Percentiles rank a stretch among this genome's conserved stretches.
Conservation (phyloP, 176 grass and related monocot genomes). For the Tillandsia leiboldiana region DNA sequence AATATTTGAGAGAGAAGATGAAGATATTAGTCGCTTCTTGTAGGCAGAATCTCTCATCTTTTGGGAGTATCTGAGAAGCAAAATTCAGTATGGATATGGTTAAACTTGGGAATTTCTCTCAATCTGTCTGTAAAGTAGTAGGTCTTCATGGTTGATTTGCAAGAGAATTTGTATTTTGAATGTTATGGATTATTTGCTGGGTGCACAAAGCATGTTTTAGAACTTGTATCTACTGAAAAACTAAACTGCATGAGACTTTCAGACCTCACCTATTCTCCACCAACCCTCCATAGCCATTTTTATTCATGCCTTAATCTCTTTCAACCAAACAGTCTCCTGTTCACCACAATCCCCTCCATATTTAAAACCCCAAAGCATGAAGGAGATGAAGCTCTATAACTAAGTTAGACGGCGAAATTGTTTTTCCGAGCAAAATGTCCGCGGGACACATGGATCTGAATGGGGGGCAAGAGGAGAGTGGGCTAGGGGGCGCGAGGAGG, state of each 20-base stretch:
- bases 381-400: neutral
- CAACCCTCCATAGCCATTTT: constrained; percentile 25
- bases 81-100: no score
- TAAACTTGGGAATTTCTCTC: no score
- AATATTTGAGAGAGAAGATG: no score
- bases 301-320: constrained; percentile 25
- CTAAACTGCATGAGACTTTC: neutral
- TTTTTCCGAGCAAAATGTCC: constrained; percentile 19
- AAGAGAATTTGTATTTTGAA: no score
- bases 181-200: no score
- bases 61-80: no score
- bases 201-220: no score
- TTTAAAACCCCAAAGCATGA: constrained; percentile 27
- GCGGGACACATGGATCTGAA: constrained; percentile 10
- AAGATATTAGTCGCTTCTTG: no score
- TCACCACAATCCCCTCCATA: constrained; percentile 9
- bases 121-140: no score
- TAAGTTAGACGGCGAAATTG: neutral
- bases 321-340: constrained; percentile 41
- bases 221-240: no score
- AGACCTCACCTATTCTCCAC: constrained; percentile 27
- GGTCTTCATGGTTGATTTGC: no score
- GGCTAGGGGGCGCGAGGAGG: constrained; percentile 12
- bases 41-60: no score
- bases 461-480: neutral